phyloP scores from a whole-genome alignment of 2,329 filamentous ascomycete species.

The Tolypocladium inflatum region DNA sequence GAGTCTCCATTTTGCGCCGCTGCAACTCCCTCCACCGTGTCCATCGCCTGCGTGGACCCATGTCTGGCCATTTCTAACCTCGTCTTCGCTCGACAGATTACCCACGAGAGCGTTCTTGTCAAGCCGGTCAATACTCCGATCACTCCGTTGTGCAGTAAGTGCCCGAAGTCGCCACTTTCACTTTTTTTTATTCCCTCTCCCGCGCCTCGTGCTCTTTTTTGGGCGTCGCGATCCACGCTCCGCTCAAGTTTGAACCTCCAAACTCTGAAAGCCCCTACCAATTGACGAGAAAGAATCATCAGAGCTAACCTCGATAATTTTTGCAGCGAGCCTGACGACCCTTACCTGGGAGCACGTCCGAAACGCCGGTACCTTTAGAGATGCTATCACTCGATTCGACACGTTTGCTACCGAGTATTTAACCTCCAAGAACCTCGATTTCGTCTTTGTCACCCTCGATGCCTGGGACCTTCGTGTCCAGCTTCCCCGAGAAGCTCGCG shows the following conservation, averaged over 20 bases:
- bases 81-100: conserved; percentile 49
- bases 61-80: conserved; percentile 4
- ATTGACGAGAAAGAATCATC: neutral
- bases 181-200: conserved; percentile 6
- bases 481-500: conserved; percentile 90
- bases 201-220: neutral
- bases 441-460: conserved; percentile 96
- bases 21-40: conserved; percentile 1
- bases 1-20: conserved; percentile 23
- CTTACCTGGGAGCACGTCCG: conserved; percentile 98
- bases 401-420: conserved; percentile 88
- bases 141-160: conserved; percentile 96
- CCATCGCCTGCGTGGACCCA: neutral
- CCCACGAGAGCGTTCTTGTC: conserved; percentile 91
- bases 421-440: conserved; percentile 83
- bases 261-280: neutral
- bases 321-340: conserved; percentile 84
- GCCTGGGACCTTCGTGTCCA: conserved; percentile 98
- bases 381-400: conserved; percentile 93
- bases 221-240: neutral
- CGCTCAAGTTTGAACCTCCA: neutral
- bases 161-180: conserved; percentile 3
- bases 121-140: conserved; percentile 99
- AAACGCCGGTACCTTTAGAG: conserved; percentile 92
- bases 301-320: conserved; percentile 4